Base-by-base conservation (phyloP, 257 asterid genomes). In the Rubia yunnanensis region DNA sequence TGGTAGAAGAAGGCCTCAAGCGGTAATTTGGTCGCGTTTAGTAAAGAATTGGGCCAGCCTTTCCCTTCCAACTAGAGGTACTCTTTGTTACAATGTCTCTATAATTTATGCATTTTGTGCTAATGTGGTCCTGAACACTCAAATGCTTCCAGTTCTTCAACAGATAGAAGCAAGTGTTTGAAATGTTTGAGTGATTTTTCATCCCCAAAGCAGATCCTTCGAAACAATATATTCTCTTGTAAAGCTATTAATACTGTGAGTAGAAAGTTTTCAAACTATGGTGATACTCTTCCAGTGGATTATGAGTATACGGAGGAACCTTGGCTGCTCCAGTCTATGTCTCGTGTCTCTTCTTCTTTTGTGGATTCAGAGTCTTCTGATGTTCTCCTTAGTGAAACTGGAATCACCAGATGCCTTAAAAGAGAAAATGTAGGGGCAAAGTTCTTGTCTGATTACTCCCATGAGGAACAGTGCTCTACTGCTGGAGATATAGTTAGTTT, bases 121-220 rank as follows among this genome's bases (percentile, higher is more conserved):
- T 78, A 67, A 72, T 77, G 73, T 81, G 89, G 77, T 79, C 85
- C 90, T 87, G 89, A 84, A 83, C 75, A 87, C 94, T 90, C 86
- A 90, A 86, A 82, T 88, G 79, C 73, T 82, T 85, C 87, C 90
- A 87, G 94, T 86, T 85, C 73, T 85, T 86, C 86, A 68, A 72
- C 97, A 90, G 95, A 79, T 86, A 79, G 79, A 63, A 62, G 74
- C 78, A 80, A 72, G 80, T 66, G 67, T 57, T 61, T 69, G 72
- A 76, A 73, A 66, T 78, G 79, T 66, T 76, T 77, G 61, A 75
- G 72, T 71, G 78, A 70, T 80, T 81, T 79, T 34, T 67, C 75
- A 76, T 73, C 70, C 59, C 63, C 86, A 46, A 75, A 72, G 70
- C 77, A 81, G 62, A 70, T 73, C 78, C 67, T 38, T 72, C 66